Evolutionary conservation across 495 filamentous ascomycete genomes (phyloP), one percentile per base, ranked within the genome.

Genomic region (Mytilinidion resinicola): DNA sequence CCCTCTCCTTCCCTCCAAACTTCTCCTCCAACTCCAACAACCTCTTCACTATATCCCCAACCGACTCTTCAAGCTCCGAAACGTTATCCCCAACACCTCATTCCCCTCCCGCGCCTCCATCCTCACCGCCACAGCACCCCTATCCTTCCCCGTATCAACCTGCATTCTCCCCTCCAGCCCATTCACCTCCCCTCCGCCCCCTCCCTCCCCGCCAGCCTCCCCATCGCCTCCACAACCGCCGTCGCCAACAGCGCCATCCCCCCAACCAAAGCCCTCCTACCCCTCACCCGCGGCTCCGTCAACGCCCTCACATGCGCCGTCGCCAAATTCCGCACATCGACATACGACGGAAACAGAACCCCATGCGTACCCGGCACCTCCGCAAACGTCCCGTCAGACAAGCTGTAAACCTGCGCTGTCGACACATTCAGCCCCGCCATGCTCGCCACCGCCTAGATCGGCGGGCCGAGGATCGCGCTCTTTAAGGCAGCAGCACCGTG

Each of bases 11-110:
- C 39, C 39, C 39, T 43, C 39, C 39, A 3, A 50, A 34, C 14
- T 19, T 61, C 59, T 63, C 60, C 51, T 63, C 55, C 56, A 63
- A 41, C 25, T 63, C 56, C 56, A 63, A n/a, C 5, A 63, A 15
- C 46, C 49, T 68, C 62, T 51, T 64, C 14, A 71, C 73, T 19
- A 69, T 54, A 63, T 73, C 71, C 9, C 66, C 65, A 65, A 75
- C 69, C 4, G 71, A 73, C 64, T 73, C 60, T 47, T 74, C 71
- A 67, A 19, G 14, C 33, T 72, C 21, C 67, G 53, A 20, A 71
- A 64, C 53, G 54, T 61, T 50, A 72, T 30, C 0, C 60, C 65
- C 51, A 73, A 48, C 17, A 64, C 47, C 53, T 67, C 59, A 56
- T 72, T 76, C 53, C 60, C 67, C 46, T 67, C 65, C 43, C 67